Evolutionary conservation across 164 flowering plant species (phyloP).

Genomic region (Chloranthus sessilifolius): DNA sequence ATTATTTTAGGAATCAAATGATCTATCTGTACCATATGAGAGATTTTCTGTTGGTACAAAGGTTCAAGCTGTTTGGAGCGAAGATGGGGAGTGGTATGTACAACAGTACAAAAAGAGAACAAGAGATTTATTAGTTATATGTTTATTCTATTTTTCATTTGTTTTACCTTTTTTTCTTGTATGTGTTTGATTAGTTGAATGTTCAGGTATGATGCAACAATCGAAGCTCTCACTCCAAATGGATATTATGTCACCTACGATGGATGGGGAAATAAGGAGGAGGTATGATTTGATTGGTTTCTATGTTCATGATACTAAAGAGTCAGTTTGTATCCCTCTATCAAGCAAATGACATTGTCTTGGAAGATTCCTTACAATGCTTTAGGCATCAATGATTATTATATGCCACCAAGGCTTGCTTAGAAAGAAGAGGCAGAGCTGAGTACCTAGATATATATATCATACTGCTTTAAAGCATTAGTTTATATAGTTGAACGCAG

Average conservation of each 20-base stretch:
- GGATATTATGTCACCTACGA: constrained; percentile 72
- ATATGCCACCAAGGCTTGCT: too few species aligned
- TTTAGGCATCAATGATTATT: too few species aligned
- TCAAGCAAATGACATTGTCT: too few species aligned
- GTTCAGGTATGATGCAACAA: constrained; percentile 89
- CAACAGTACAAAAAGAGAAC: not conserved
- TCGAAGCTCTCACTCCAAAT: constrained; percentile 70
- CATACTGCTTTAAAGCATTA: too few species aligned
- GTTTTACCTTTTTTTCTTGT: constrained; percentile 25
- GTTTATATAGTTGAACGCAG: too few species aligned
- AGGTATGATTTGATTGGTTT: constrained; percentile 68
- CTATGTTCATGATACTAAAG: too few species aligned
- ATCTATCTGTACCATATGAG: constrained; percentile 25
- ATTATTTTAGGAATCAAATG: constrained; percentile 29
- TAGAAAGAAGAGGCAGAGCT: too few species aligned
- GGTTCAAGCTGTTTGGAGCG: constrained; percentile 97
- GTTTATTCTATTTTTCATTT: constrained; percentile 17
- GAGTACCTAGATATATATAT: too few species aligned
- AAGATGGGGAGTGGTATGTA: constrained; percentile 95
- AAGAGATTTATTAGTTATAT: not conserved
- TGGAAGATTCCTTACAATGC: too few species aligned
- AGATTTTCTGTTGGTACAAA: constrained; percentile 65
- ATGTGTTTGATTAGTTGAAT: constrained; percentile 60
- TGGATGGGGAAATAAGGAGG: constrained; percentile 95
- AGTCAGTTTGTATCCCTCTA: too few species aligned